These are phyloP conservation scores for Debaryomycetaceae sp. DNA, from an alignment of 1,139 yeast genomes.

Conservation along the genomic window DNA sequence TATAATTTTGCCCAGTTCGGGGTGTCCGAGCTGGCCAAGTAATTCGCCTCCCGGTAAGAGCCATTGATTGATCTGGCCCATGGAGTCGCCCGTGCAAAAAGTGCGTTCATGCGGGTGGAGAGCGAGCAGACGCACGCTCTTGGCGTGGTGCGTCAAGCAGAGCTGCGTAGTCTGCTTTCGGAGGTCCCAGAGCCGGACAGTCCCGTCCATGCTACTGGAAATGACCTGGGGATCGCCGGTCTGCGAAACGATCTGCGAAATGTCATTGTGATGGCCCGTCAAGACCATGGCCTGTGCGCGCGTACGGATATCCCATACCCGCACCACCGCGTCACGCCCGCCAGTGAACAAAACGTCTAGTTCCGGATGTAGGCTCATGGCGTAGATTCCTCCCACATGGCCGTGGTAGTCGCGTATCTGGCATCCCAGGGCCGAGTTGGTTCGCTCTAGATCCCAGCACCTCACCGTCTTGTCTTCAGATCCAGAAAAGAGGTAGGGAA, in stretches of 20 bases:
- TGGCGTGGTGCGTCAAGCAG: constrained; percentile 73
- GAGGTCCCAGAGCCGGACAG: constrained; percentile 79
- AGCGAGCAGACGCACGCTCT: constrained; percentile 65
- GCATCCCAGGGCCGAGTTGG: constrained; percentile 44
- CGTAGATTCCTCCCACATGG: constrained; percentile 81
- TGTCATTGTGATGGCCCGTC: constrained; percentile 71
- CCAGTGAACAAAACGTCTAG: constrained; percentile 81
- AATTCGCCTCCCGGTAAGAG: constrained; percentile 67
- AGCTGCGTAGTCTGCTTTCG: constrained; percentile 32
- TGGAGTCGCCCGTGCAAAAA: constrained; percentile 63
- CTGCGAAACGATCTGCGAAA: constrained; percentile 58
- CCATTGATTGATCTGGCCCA: constrained; percentile 81
- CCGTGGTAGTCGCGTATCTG: constrained; percentile 84
- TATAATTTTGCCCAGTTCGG: constrained; percentile 39
- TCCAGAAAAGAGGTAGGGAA: constrained; percentile 84
- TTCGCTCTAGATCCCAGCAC: constrained; percentile 93
- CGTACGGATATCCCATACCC: constrained; percentile 92
- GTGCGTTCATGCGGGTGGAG: constrained; percentile 67
- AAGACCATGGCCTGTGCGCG: constrained; percentile 66
- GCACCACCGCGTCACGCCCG: constrained; percentile 77
- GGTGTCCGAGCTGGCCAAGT: constrained; percentile 36
- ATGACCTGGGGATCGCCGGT: constrained; percentile 77
- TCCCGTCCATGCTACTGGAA: constrained; percentile 75
- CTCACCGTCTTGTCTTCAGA: constrained; percentile 92
- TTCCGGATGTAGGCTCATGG: constrained; percentile 79